phyloP scores from a whole-genome alignment of 768 basidiomycete genomes.

The Clathrus columnatus region DNA sequence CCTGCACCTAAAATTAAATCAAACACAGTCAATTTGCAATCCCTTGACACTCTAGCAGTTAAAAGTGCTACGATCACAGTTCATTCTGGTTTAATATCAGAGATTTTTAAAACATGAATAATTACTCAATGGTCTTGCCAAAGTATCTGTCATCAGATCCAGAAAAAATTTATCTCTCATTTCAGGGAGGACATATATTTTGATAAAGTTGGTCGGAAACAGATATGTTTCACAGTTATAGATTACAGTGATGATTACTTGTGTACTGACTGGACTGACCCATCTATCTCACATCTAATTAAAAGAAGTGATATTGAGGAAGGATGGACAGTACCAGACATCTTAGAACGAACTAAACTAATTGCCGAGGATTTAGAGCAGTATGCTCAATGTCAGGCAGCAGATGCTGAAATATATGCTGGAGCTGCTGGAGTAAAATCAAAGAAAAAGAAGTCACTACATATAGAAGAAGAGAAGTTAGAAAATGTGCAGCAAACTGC shows the following conservation, averaged over 20 bases:
- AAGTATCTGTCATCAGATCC: neutral
- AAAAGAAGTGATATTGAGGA: neutral
- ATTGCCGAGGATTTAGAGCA: neutral
- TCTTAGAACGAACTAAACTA: neutral
- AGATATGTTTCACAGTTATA: neutral
- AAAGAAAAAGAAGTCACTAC: no score
- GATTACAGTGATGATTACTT: neutral
- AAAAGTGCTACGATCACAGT: neutral
- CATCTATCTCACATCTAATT: neutral
- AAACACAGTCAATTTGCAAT: neutral
- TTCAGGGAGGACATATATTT: neutral
- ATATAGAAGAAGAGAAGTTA: no score
- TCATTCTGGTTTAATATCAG: neutral
- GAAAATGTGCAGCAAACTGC: slow-evolving; percentile 3
- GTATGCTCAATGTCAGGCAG: neutral
- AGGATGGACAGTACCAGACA: neutral
- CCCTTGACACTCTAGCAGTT: neutral
- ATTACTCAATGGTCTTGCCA: neutral
- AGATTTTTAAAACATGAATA: neutral
- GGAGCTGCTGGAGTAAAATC: neutral
- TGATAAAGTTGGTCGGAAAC: neutral
- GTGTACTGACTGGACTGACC: neutral
- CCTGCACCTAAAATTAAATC: neutral
- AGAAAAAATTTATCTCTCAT: neutral
- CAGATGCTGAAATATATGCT: neutral